Evolutionary conservation across 2,329 filamentous ascomycete species (phyloP), one percentile per base, ranked within the genome.

Genomic region (Colletotrichum sp.): DNA sequence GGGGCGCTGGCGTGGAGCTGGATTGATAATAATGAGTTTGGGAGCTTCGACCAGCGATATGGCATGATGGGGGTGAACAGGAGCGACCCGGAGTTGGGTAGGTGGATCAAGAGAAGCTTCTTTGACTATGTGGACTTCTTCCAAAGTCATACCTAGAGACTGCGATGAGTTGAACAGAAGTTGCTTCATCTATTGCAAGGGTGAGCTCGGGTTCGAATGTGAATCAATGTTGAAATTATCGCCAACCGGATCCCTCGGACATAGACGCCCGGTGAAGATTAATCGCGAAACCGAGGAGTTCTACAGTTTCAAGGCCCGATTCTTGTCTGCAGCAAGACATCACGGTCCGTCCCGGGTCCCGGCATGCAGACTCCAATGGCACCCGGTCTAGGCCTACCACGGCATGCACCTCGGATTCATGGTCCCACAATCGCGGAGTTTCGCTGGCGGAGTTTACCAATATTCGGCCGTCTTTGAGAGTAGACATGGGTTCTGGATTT

Each of bases 81-180:
- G 6, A 90, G 52, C 15, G 64, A 68, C 13, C 55, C 89, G 5
- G 89, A 86, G 5, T 86, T 89, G 80, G 84, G 87, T 76, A 81
- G 90, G 28, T 80, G 83, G 52, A 91, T 88, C 69, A 92, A 91
- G 83, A 90, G 90, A 84, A 91, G 89, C 66, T 90, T 92, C 78
- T 92, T 92, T 78, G 90, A 91, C 70, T 80, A 89, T 78, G 88
- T 91, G 18, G 88, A 91, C 78, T 91, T 91, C 74, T 81, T 90
- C 52, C 58, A 60, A 5, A 21, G 16, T 52, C 70, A 72, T 10
- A 72, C 60, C 10, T 61, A n/a, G 6, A 60, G 57, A 16, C 8
- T 12, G 4, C 0, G 0, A 13, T 16, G 6, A 52, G 43, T 21
- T 52, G 12, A 21, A 13, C 2, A 13, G 10, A 43, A 0, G 18